phyloP scores from a whole-genome alignment of 1,284 basidiomycete genomes.

The Ceratobasidium sp. region DNA sequence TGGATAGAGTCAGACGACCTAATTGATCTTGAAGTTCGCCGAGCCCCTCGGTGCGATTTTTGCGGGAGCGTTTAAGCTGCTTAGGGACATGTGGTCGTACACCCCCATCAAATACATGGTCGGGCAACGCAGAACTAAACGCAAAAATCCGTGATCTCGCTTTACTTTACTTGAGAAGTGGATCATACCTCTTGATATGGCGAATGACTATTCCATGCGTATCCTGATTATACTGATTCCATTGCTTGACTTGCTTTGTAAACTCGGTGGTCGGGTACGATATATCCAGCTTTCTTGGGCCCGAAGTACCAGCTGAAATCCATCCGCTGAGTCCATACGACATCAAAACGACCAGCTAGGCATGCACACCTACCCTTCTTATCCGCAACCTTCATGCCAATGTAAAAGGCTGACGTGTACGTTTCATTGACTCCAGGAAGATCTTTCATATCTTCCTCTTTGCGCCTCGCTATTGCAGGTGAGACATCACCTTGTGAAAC shows the following conservation, averaged over 20 bases:
- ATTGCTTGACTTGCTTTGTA: constrained; percentile 89
- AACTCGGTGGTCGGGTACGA: constrained; percentile 98
- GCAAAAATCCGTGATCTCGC: constrained; percentile 30
- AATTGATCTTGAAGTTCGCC: too few species aligned
- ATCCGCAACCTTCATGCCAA: constrained; percentile 91
- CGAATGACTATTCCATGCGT: constrained; percentile 95
- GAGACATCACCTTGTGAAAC: constrained; percentile 89
- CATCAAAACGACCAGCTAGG: constrained; percentile 38
- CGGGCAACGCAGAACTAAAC: constrained; percentile 73
- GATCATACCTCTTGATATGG: constrained; percentile 85
- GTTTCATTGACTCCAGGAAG: constrained; percentile 80
- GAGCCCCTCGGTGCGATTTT: too few species aligned
- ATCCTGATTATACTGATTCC: constrained; percentile 93
- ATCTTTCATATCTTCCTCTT: constrained; percentile 79
- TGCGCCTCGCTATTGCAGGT: constrained; percentile 72
- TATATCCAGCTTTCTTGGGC: constrained; percentile 87
- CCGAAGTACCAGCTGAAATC: constrained; percentile 65
- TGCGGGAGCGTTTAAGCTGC: constrained; percentile 64
- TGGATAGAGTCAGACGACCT: too few species aligned
- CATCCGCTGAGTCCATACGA: neutral
- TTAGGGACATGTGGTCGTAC: constrained; percentile 69
- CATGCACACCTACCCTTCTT: constrained; percentile 72
- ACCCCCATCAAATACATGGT: constrained; percentile 82
- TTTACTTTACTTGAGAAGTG: constrained; percentile 35
- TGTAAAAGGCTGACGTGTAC: constrained; percentile 94